Conservation (phyloP, 2,329 filamentous ascomycete species). For the Colletotrichum sublineola region DNA sequence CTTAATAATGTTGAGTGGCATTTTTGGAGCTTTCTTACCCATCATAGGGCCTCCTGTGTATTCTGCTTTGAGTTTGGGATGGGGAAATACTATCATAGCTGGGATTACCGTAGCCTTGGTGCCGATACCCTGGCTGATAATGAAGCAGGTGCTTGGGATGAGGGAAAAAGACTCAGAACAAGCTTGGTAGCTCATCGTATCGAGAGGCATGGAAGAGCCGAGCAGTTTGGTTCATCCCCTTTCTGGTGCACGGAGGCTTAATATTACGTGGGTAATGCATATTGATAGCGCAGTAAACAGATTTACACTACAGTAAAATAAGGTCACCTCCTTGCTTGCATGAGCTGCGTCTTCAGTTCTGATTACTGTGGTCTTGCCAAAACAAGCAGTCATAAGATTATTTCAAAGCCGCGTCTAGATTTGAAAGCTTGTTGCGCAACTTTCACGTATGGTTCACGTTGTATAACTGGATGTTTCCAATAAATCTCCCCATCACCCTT, state of each 20-base stretch:
- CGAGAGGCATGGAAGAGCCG: not conserved
- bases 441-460: not conserved
- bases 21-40: conserved; percentile 66
- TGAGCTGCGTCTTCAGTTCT: not conserved
- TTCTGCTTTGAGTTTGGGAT: conserved; percentile 63
- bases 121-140: conserved; percentile 60
- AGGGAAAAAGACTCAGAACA: conserved; percentile 14
- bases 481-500: no score
- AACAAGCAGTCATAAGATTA: not conserved
- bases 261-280: not conserved
- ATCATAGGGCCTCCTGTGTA: conserved; percentile 66
- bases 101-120: conserved; percentile 58
- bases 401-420: no score
- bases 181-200: not conserved
- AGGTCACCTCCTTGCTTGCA: not conserved
- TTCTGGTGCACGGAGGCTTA: not conserved
- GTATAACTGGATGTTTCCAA: not conserved
- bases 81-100: conserved; percentile 60
- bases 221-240: no score
- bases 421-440: fast-evolving
- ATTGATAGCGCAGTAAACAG: not conserved
- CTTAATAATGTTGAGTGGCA: conserved; percentile 66
- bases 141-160: conserved; percentile 58
- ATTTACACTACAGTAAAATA: not conserved
- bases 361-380: not conserved